Percentiles rank a stretch among this genome's conserved stretches.
Evolutionary conservation across 371 early-diverging fungal species (phyloP).

Genomic region (Mucor piriformis): DNA sequence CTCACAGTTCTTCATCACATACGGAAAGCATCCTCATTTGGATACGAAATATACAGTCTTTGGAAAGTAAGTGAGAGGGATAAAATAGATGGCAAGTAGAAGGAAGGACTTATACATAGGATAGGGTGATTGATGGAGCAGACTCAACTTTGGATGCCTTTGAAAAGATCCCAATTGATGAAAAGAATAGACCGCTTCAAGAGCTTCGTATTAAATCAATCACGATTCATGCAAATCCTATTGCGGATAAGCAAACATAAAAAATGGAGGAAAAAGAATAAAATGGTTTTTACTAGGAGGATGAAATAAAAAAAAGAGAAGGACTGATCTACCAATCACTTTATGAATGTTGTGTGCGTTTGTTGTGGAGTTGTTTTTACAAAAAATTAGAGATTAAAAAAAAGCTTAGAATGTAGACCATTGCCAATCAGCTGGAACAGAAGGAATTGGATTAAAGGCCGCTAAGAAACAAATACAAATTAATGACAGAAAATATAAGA

Average conservation of each 20-base stretch:
- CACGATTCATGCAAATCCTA: constrained; percentile 96
- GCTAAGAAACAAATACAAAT: neutral
- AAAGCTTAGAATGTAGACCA: constrained; percentile 35
- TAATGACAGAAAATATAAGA: neutral
- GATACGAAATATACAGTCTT: constrained; percentile 94
- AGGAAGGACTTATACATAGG: neutral
- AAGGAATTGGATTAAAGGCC: constrained; percentile 29
- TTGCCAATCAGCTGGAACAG: constrained; percentile 40
- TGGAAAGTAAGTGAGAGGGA: constrained; percentile 72
- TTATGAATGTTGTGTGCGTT: neutral
- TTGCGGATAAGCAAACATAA: constrained; percentile 68
- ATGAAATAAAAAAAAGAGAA: neutral
- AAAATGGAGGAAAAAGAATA: neutral
- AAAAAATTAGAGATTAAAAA: neutral
- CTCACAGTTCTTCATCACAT: constrained; percentile 94
- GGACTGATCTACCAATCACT: no score
- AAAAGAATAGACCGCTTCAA: constrained; percentile 82
- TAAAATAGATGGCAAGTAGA: neutral
- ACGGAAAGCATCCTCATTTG: constrained; percentile 80
- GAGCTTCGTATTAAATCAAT: constrained; percentile 78
- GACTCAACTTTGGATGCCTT: constrained; percentile 86
- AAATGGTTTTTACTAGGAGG: neutral
- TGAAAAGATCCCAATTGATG: constrained; percentile 87
- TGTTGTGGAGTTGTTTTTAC: neutral
- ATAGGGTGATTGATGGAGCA: constrained; percentile 85